Base-by-base conservation (phyloP, 768 basidiomycete species). In the Termitomyces sp. region DNA sequence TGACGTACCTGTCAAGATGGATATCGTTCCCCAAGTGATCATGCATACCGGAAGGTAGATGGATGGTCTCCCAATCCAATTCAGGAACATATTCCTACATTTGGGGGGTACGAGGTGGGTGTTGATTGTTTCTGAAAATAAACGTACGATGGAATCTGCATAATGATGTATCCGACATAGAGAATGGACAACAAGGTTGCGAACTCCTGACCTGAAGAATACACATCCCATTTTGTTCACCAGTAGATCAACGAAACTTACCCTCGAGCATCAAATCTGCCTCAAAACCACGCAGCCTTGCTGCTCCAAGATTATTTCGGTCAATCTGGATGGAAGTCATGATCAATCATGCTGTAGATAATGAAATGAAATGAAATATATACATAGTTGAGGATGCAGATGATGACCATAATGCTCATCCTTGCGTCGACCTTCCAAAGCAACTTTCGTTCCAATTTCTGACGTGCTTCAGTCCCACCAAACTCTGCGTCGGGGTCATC, bases 71-170 rank as follows among this genome's bases (percentile, higher is more conserved):
- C 85, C 88, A 40, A 86, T 79, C 63, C 80, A 76, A 64, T 87
- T 84, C 48, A 91, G 70, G 61, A 89, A 83, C 79, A 90, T 87
- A 65, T 90, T 91, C 13, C 89, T 90, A 28, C 38, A 40, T n/a
- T 15, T 16, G 35, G 7, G 7, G 13, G 57, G 38, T 20, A 9
- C 20, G 49, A 28, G 1, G 61, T 22, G 39, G 48, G n/a, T 48
- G 56, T 51, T 40, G 22, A 20, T 9, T 16, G 32, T 24, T 52
- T 38, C 35, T 13, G 28, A 53, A 35, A 28, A 28, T 13, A 54
- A 48, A 68, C 84, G 68, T 66, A 88, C 86, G 86, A 89, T 38
- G 88, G 88, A 33, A 89, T 78, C 69, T 90, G 89, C 88, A 89
- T 88, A 36, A 87, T 67, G 61, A 85, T 81, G 63, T 89, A 89